Evolutionary conservation across 179 eudicot genomes (phyloP).

Genomic region (Sideroxylon spinosum): DNA sequence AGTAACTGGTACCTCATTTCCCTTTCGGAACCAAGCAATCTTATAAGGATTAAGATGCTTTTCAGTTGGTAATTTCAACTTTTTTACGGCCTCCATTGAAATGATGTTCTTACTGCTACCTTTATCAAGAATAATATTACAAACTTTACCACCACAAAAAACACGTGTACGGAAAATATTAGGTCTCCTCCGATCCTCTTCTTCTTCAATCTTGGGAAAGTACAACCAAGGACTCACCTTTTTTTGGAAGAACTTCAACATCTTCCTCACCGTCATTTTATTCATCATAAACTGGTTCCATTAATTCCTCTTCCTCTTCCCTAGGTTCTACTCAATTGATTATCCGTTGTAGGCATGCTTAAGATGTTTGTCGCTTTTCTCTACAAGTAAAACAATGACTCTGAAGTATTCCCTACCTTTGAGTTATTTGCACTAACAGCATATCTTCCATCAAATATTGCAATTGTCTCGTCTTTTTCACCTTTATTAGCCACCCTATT

Average conservation of each 20-base stretch:
- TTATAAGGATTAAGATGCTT: constrained; percentile 2
- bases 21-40: constrained; percentile 7
- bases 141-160: not conserved
- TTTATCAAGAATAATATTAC: constrained; percentile 6
- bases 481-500: too few relatives aligned
- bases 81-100: not conserved
- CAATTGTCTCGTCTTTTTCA: too few relatives aligned
- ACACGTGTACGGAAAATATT: not conserved
- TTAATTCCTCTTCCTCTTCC: not conserved
- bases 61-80: not conserved
- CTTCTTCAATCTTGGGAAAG: not conserved
- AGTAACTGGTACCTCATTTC: not conserved
- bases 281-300: not conserved
- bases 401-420: too few relatives aligned
- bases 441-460: too few relatives aligned
- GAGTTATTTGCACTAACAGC: too few relatives aligned
- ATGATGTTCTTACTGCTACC: constrained; percentile 4
- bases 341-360: not conserved
- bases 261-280: not conserved
- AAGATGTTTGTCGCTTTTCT: not conserved
- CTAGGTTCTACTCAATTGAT: not conserved
- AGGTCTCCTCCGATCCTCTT: not conserved
- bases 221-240: not conserved
- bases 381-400: not conserved
- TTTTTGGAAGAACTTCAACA: not conserved